Base-by-base conservation (phyloP, 306 rosid genomes). In the Senna siamea region DNA sequence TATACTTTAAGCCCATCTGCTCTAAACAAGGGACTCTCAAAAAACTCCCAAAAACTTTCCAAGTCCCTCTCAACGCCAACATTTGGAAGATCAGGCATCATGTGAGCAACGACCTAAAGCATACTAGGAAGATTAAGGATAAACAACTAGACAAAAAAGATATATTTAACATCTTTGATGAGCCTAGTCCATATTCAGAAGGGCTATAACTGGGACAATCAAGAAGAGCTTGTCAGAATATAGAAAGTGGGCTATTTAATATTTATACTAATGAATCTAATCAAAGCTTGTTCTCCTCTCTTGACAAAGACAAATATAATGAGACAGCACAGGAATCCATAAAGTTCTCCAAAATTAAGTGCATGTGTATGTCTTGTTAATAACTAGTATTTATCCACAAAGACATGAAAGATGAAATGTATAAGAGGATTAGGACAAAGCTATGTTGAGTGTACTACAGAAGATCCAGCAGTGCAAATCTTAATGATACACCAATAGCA, bases 71-170 rank as follows among this genome's bases (percentile, higher is more conserved):
- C 99, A 72, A 94, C 93, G 57, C 99, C 99, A 56, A 94, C 99
- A 79, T 94, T 94, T 38, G 99, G 99, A 84, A 94, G 99, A 83
- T 94, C 99, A 35, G 99, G 99, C 99, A 94, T 94, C 99, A 92
- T 94, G 88, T 94, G 99, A 34, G 96, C 99, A 70, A 94, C 97
- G 75, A 94, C 97, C 99, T 94, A 81, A 32, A 79, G 69, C 71
- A 74, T 64, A 81, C 57, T 73, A 22, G 46, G 60, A 26, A 48
- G 0, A 32, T 19, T 37, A 15, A 72, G 59, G 63, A 63, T 62
- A 58, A 54, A 47, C 14, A 69, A 50, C 57, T 61, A 41, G 43
- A 53, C 70, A 72, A 57, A 23, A 63, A 52, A 32, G 30, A 53
- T 23, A 30, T n/a, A 51, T 50, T 56, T 35, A 51, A 57, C 62